Conservation (phyloP, 257 asterid species). For the Apocynum venetum region DNA sequence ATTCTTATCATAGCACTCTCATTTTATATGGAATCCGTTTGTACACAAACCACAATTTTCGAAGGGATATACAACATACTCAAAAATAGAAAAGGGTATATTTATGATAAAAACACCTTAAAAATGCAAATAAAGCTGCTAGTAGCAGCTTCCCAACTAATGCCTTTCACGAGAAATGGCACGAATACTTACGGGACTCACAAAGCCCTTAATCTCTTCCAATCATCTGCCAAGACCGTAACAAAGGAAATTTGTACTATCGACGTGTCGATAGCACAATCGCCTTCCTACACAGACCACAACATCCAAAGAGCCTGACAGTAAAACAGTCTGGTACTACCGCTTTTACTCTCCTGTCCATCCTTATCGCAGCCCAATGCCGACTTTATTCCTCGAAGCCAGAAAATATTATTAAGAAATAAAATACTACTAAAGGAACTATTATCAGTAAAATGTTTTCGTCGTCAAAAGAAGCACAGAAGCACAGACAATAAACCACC, state of each 20-base stretch:
- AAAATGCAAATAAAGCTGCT: no score
- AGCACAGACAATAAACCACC: not conserved
- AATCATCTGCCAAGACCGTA: not conserved
- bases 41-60: no score
- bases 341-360: not conserved
- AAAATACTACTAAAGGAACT: not conserved
- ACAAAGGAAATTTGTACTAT: not conserved
- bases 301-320: not conserved
- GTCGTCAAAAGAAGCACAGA: not conserved
- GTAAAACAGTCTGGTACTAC: not conserved
- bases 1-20: no score
- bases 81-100: no score
- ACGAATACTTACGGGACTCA: slow-evolving; percentile 1
- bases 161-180: not conserved
- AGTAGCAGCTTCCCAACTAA: not conserved
- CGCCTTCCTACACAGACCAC: not conserved
- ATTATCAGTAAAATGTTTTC: not conserved
- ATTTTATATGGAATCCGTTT: no score
- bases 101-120: no score
- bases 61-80: no score
- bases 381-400: not conserved
- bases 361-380: slow-evolving; percentile 4
- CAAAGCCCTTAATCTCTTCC: not conserved
- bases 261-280: slow-evolving; percentile 3
- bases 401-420: not conserved